Percentiles rank a stretch among this genome's conserved stretches.
Conservation (phyloP, 2,329 filamentous ascomycete genomes). For the Neonectria faginata region DNA sequence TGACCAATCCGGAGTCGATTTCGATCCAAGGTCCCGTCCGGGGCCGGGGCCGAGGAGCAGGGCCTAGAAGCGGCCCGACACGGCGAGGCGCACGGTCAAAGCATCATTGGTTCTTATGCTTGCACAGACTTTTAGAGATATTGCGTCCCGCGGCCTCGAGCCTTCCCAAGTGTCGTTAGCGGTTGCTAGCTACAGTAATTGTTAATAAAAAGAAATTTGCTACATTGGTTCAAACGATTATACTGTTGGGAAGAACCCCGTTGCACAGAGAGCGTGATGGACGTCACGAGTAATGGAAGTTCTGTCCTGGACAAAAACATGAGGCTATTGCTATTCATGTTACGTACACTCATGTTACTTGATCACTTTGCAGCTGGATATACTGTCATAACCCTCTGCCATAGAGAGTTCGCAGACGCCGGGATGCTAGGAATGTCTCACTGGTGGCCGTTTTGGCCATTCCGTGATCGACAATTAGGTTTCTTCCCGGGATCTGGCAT, state of each 20-base stretch:
- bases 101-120: background rate
- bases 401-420: no score
- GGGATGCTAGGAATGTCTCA: background rate
- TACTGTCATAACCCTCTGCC: background rate
- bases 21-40: background rate
- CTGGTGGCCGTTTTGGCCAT: background rate
- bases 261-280: no score
- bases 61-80: conserved; percentile 5
- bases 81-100: background rate
- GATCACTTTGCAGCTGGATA: background rate
- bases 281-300: background rate
- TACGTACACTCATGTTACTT: background rate
- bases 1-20: background rate
- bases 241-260: background rate
- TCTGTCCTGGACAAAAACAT: background rate
- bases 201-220: background rate
- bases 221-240: background rate
- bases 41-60: background rate
- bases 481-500: background rate
- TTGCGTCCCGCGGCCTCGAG: background rate
- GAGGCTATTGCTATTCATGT: background rate
- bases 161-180: background rate
- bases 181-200: background rate
- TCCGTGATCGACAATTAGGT: background rate
- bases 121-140: background rate